Base-by-base conservation (phyloP, 2,329 filamentous ascomycete genomes). In the Hymenoscyphus repandus region DNA sequence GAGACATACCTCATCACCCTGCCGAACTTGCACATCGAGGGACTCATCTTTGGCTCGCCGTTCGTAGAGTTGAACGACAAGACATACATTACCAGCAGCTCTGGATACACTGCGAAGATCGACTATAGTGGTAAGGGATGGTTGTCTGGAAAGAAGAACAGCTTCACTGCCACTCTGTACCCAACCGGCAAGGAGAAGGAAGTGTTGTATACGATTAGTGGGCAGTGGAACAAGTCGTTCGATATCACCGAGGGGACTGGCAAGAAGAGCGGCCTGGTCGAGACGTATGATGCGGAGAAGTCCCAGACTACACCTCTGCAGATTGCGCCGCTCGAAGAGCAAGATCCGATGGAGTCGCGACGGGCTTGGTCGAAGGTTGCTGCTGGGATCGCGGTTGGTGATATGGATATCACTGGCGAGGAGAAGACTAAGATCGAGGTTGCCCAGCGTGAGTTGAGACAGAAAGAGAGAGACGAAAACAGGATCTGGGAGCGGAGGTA, bases 141-240 rank as follows among this genome's bases (percentile, higher is more conserved):
- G 92, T 71, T 99, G 9, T 90, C 86, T 41, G 93, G 92, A 59
- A 95, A 95, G 77, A 96, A 96, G 75, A 97, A 97, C 73, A 87
- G 79, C 50, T 90, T 97, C 67, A 82, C 76, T 11, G 92, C 90
- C 12, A 76, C 76, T 20, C 68, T 97, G 51, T 90, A 86, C 71
- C 78, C 74, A 13, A 82, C 88, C 69, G 71, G 82, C 72, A 74
- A 76, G 55, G 89, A 85, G 69, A 87, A 86, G 70, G 85, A 88
- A 47, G 78, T 82, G 54, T 74, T 85, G 44, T 96, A 92, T 75
- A 89, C 83, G n/a, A 77, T 86, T 36, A 84, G 90, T 30, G 93
- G 93, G 20, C 89, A 95, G 67, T 99, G 93, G 93, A 95, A 83
- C 51, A 88, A 90, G 63, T 74, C 75, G 2, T 95, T 96, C 66